A percentile compares a stretch with the other conserved stretches of the same genome.
phyloP scores from a whole-genome alignment of 2,329 filamentous ascomycete species.

The Chaetomiaceae sp. region DNA sequence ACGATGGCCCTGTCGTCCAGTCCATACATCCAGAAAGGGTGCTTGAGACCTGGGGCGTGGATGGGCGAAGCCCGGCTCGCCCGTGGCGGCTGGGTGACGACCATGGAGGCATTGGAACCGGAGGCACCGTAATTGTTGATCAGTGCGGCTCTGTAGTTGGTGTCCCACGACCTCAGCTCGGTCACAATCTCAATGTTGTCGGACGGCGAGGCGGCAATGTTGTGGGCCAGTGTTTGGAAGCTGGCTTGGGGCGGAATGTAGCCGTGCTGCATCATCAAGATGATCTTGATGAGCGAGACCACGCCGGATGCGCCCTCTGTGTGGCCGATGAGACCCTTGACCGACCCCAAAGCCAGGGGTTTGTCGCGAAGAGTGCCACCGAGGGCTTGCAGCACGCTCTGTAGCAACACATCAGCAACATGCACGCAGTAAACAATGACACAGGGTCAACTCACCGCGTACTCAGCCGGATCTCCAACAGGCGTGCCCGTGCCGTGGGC shows the following conservation, averaged over 20 bases:
- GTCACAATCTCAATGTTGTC: slow-evolving; percentile 23
- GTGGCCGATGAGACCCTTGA: slow-evolving; percentile 33
- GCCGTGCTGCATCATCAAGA: slow-evolving; percentile 26
- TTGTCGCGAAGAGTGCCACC: slow-evolving; percentile 3
- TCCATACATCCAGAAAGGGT: slow-evolving; percentile 9
- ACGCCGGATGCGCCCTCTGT: slow-evolving; percentile 30
- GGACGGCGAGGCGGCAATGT: slow-evolving; percentile 7
- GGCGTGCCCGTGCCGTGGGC: slow-evolving; percentile 35
- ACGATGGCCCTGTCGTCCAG: slow-evolving; percentile 2
- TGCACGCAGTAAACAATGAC: too few relatives aligned
- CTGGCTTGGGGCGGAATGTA: slow-evolving; percentile 31
- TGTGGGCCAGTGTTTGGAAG: slow-evolving; percentile 27
- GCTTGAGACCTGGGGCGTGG: too few relatives aligned
- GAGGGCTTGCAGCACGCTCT: slow-evolving; percentile 1
- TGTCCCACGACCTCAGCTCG: slow-evolving; percentile 19
- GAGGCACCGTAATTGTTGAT: slow-evolving; percentile 34
- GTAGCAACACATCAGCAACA: too few relatives aligned
- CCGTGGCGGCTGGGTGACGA: slow-evolving; percentile 18
- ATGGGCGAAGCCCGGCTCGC: too few relatives aligned
- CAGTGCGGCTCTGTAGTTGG: slow-evolving; percentile 13
- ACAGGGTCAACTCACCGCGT: background rate
- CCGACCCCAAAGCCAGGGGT: slow-evolving; percentile 24
- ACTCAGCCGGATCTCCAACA: slow-evolving; percentile 30
- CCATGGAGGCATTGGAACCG: slow-evolving; percentile 25
- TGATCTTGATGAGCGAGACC: slow-evolving; percentile 28